Conservation (phyloP, 2,329 filamentous ascomycete species). For the Aspergillus hiratsukae region DNA sequence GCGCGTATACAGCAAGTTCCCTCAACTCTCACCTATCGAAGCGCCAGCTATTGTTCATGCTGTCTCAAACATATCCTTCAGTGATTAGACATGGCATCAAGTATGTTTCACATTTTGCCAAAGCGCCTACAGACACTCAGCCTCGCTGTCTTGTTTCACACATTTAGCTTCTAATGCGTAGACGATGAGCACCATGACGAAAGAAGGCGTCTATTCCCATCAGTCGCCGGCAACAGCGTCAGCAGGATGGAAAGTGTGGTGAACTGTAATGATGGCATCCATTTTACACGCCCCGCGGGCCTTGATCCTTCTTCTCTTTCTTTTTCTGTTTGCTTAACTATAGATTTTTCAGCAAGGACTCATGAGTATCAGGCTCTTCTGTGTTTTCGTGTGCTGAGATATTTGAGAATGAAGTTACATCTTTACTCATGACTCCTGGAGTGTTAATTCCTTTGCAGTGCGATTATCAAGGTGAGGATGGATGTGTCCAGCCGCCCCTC, state of each 20-base stretch:
- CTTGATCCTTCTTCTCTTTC: slow-evolving; percentile 3
- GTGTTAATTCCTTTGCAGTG: slow-evolving; percentile 19
- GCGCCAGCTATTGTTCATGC: slow-evolving; percentile 6
- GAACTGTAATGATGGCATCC: slow-evolving; percentile 1
- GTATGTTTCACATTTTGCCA: slow-evolving; percentile 24
- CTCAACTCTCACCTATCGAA: slow-evolving; percentile 8
- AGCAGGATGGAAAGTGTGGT: slow-evolving; percentile 6
- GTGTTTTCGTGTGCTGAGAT: background rate
- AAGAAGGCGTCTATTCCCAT: slow-evolving; percentile 8
- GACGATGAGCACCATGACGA: slow-evolving; percentile 12
- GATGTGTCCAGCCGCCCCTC: background rate
- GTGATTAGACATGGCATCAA: slow-evolving; percentile 3
- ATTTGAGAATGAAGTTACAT: slow-evolving; percentile 20
- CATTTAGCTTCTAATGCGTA: slow-evolving; percentile 3
- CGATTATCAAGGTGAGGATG: slow-evolving; percentile 15
- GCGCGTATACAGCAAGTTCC: slow-evolving; percentile 17
- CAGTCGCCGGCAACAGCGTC: slow-evolving; percentile 13
- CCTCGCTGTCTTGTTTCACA: slow-evolving; percentile 23
- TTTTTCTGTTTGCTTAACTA: background rate
- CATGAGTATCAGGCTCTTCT: background rate
- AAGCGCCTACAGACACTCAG: slow-evolving; percentile 23
- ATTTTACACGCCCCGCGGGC: background rate
- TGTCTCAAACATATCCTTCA: background rate
- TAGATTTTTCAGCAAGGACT: background rate
- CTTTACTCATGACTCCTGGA: slow-evolving; percentile 18